phyloP scores from a whole-genome alignment of 768 basidiomycete genomes.

The Flagelloscypha sp. region DNA sequence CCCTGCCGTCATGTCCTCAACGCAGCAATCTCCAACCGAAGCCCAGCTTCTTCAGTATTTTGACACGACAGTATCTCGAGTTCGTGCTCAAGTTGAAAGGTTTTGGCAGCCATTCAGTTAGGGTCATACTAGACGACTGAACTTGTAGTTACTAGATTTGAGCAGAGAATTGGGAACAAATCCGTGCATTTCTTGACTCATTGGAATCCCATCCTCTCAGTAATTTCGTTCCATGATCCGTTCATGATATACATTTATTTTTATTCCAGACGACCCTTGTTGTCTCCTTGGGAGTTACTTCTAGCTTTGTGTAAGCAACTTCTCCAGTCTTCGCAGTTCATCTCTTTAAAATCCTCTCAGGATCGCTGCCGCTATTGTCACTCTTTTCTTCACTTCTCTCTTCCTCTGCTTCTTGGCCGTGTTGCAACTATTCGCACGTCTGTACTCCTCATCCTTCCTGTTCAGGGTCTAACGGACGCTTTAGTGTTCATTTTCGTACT shows the following conservation, averaged over 20 bases:
- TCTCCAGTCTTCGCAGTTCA: slow-evolving; percentile 1
- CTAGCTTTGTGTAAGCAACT: slow-evolving; percentile 30
- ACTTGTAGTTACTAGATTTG: too few relatives aligned
- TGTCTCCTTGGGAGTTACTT: slow-evolving; percentile 29
- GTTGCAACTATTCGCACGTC: slow-evolving; percentile 24
- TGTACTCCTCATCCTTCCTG: not conserved
- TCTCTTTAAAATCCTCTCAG: not conserved
- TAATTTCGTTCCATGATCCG: slow-evolving; percentile 15
- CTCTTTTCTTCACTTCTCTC: slow-evolving; percentile 26
- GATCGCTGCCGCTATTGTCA: too few relatives aligned
- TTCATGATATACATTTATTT: not conserved
- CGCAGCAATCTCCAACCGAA: slow-evolving; percentile 10
- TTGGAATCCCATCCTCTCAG: slow-evolving; percentile 25
- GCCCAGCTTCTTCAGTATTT: slow-evolving; percentile 26
- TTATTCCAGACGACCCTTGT: slow-evolving; percentile 30
- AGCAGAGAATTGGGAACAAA: too few relatives aligned
- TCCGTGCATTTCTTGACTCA: slow-evolving; percentile 22
- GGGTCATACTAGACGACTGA: too few relatives aligned
- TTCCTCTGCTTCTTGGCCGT: slow-evolving; percentile 28
- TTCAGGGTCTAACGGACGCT: slow-evolving; percentile 1
- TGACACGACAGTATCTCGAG: slow-evolving; percentile 26
- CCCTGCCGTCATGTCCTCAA: not conserved
- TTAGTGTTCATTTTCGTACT: slow-evolving; percentile 27
- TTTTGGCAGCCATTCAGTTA: slow-evolving; percentile 10
- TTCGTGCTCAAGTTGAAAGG: slow-evolving; percentile 28